phyloP scores from a whole-genome alignment of 192 early-diverging fungal species.

The Phlyctochytrium arcticum region DNA sequence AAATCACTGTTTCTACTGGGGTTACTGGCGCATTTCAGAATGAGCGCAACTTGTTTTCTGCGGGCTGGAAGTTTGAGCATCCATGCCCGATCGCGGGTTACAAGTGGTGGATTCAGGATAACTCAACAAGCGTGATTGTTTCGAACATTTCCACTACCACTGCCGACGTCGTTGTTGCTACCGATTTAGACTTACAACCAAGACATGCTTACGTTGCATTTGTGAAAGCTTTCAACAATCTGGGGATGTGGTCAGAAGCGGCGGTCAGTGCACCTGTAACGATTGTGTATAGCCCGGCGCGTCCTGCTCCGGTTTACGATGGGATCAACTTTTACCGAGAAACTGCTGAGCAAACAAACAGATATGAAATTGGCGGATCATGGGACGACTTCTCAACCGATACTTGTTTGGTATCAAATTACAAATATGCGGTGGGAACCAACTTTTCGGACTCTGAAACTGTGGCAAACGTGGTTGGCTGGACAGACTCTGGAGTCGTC shows the following conservation, averaged over 20 bases:
- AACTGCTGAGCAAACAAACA: background rate
- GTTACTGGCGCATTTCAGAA: background rate
- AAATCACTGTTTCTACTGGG: no score
- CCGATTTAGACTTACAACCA: background rate
- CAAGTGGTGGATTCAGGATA: background rate
- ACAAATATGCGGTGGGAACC: slow-evolving; percentile 3
- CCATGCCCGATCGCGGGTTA: slow-evolving; percentile 2
- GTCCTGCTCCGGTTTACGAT: background rate
- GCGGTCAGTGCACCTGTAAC: background rate
- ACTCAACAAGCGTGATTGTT: background rate
- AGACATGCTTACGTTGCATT: background rate
- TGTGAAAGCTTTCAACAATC: background rate
- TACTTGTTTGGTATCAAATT: background rate
- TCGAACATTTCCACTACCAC: background rate
- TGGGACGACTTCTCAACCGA: background rate
- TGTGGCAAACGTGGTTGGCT: background rate
- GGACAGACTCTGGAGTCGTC: background rate
- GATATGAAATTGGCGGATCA: background rate
- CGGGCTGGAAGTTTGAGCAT: slow-evolving; percentile 1
- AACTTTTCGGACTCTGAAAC: background rate
- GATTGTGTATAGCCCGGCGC: background rate
- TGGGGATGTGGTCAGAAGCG: background rate
- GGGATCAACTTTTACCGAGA: background rate
- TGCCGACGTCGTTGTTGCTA: background rate
- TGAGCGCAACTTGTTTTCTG: background rate